Conservation (phyloP, 2,329 filamentous ascomycete species). For the Hortaea werneckii region DNA sequence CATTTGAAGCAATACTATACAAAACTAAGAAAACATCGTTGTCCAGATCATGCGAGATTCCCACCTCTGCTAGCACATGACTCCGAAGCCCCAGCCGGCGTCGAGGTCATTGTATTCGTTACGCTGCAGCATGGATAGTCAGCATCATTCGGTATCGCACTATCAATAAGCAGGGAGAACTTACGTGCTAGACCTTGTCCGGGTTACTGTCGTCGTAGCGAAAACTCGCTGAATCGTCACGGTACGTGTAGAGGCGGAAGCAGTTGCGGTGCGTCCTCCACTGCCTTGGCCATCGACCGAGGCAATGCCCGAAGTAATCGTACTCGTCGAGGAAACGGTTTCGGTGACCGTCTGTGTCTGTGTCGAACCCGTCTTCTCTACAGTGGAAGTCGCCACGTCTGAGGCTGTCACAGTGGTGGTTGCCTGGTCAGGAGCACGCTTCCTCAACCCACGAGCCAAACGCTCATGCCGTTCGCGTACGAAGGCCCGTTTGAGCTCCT, state of each 20-base stretch:
- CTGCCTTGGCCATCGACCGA: background rate
- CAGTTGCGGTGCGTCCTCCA: background rate
- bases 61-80: no score
- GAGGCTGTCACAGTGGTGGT: constrained; percentile 23
- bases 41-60: no score
- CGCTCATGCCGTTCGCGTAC: constrained; percentile 13
- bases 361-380: constrained; percentile 8
- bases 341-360: constrained; percentile 7
- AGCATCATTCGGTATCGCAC: no score
- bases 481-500: constrained; percentile 10
- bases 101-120: no score
- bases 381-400: constrained; percentile 16
- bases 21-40: no score
- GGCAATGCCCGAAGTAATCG: background rate
- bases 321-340: constrained; percentile 13
- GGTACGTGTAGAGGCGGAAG: background rate
- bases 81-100: no score
- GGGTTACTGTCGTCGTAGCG: background rate
- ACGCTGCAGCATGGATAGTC: no score
- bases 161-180: no score
- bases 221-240: background rate
- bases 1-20: no score
- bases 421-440: constrained; percentile 28
- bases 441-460: constrained; percentile 9
- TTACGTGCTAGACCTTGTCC: background rate